Evolutionary conservation across 306 rosid genomes (phyloP).

Genomic region (Corylus americana): DNA sequence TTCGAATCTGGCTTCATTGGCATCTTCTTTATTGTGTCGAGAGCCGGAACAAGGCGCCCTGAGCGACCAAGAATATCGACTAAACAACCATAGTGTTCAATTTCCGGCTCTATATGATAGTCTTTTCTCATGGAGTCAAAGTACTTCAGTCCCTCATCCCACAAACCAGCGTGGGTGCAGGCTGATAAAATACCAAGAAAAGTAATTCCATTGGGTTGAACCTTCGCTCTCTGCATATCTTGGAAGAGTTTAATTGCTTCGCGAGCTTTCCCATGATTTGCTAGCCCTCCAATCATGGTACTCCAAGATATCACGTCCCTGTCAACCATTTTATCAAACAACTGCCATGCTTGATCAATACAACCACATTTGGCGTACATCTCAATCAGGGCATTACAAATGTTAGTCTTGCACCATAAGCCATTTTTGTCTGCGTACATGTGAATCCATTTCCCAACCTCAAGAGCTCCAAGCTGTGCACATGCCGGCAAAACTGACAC

Average conservation of each 20-base stretch:
- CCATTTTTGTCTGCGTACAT: slow-evolving; percentile 49
- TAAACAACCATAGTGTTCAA: slow-evolving; percentile 79
- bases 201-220: slow-evolving; percentile 66
- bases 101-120: slow-evolving; percentile 46
- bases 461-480: slow-evolving; percentile 78
- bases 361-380: slow-evolving; percentile 85
- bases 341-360: slow-evolving; percentile 51
- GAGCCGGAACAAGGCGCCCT: slow-evolving; percentile 62
- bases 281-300: slow-evolving; percentile 70
- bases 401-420: slow-evolving; percentile 33
- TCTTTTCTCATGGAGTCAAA: slow-evolving; percentile 55
- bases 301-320: slow-evolving; percentile 89
- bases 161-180: slow-evolving; percentile 71
- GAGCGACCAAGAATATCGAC: slow-evolving; percentile 85
- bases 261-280: slow-evolving; percentile 63
- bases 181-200: slow-evolving; percentile 73
- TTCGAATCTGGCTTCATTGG: slow-evolving; percentile 67
- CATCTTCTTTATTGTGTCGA: slow-evolving; percentile 59
- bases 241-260: slow-evolving; percentile 63
- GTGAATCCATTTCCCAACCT: slow-evolving; percentile 87
- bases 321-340: slow-evolving; percentile 51
- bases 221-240: slow-evolving; percentile 49
- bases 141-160: slow-evolving; percentile 61
- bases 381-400: slow-evolving; percentile 74
- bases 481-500: slow-evolving; percentile 74